A percentile compares a stretch with the other conserved stretches of the same genome.
phyloP scores from a whole-genome alignment of 2,329 filamentous ascomycete genomes.

The Aspergillus sp. region DNA sequence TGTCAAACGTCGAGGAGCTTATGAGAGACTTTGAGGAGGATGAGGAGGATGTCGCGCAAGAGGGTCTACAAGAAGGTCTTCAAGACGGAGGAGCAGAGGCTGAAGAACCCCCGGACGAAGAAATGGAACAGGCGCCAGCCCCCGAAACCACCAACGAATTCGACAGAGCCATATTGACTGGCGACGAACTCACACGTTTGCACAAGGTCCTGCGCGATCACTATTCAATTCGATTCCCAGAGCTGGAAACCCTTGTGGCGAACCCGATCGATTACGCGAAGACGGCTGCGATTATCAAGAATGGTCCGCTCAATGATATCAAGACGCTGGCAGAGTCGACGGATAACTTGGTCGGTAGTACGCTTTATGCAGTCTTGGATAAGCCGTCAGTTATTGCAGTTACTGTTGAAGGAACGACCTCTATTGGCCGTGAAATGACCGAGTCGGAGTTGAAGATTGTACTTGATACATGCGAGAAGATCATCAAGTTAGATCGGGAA shows the following conservation, averaged over 20 bases:
- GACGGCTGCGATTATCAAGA: slow-evolving; percentile 85
- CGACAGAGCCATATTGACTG: slow-evolving; percentile 87
- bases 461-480: slow-evolving; percentile 74
- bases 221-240: slow-evolving; percentile 88
- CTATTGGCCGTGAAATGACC: slow-evolving; percentile 70
- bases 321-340: slow-evolving; percentile 68
- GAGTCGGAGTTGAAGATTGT: slow-evolving; percentile 69
- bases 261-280: slow-evolving; percentile 94
- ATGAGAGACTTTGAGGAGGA: slow-evolving; percentile 72
- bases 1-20: slow-evolving; percentile 92
- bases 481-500: slow-evolving; percentile 76
- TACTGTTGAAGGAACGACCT: slow-evolving; percentile 86
- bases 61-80: background rate
- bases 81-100: slow-evolving; percentile 54
- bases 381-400: slow-evolving; percentile 92
- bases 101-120: slow-evolving; percentile 50
- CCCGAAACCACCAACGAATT: slow-evolving; percentile 70
- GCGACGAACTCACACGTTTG: slow-evolving; percentile 83
- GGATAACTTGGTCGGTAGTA: slow-evolving; percentile 68
- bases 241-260: slow-evolving; percentile 81
- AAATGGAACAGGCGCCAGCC: slow-evolving; percentile 54
- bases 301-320: slow-evolving; percentile 85
- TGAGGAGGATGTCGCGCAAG: slow-evolving; percentile 66
- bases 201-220: slow-evolving; percentile 97
- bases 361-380: slow-evolving; percentile 74